Evolutionary conservation across 345 rosid species (phyloP).

Genomic region (Salix udensis): DNA sequence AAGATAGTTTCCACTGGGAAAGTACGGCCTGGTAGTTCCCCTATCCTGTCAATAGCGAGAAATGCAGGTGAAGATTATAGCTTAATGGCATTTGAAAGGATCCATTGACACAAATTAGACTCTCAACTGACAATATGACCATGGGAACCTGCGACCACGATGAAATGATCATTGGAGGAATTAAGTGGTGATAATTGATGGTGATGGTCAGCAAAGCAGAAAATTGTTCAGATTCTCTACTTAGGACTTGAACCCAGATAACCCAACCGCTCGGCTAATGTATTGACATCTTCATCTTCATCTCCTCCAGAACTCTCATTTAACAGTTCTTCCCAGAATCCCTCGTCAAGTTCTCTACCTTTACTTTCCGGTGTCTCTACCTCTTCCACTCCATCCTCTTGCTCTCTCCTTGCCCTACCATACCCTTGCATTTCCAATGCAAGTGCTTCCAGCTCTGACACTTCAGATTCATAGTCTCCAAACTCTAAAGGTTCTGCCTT

Average conservation of each 20-base stretch:
- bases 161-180: not conserved
- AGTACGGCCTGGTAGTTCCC: slow-evolving; percentile 13
- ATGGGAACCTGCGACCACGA: slow-evolving; percentile 5
- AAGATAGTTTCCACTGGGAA: slow-evolving; percentile 17
- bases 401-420: slow-evolving; percentile 33
- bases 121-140: not conserved
- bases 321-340: slow-evolving; percentile 53
- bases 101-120: not conserved
- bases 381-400: slow-evolving; percentile 27
- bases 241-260: slow-evolving; percentile 44
- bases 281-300: slow-evolving; percentile 47
- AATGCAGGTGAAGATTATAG: slow-evolving; percentile 23
- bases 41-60: slow-evolving; percentile 38
- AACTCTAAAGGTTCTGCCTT: slow-evolving; percentile 51
- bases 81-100: slow-evolving; percentile 4
- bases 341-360: slow-evolving; percentile 35
- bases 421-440: slow-evolving; percentile 84
- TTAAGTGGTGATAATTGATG: not conserved
- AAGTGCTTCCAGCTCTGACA: slow-evolving; percentile 77
- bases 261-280: slow-evolving; percentile 45
- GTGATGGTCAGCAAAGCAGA: not conserved
- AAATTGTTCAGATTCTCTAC: not conserved
- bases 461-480: slow-evolving; percentile 30
- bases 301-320: slow-evolving; percentile 26
- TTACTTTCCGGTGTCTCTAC: slow-evolving; percentile 18